Percentiles rank a stretch among this genome's conserved stretches.
Evolutionary conservation across 768 basidiomycete species (phyloP).

Genomic region (Daedaleopsis sinensis): DNA sequence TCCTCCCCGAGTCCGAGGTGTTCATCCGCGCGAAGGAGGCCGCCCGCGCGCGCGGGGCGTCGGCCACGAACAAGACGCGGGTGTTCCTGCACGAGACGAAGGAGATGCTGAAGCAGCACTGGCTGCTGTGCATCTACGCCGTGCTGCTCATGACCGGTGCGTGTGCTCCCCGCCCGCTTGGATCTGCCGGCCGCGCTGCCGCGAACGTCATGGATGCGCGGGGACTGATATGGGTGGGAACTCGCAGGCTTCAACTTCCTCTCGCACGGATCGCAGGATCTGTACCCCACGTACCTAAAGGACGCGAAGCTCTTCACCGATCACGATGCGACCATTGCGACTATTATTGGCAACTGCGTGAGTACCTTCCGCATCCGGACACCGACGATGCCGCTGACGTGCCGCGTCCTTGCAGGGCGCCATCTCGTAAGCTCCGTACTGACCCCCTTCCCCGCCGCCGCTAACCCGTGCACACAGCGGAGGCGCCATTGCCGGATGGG

Average conservation of each 20-base stretch:
- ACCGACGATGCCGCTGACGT: neutral
- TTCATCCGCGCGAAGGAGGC: slow-evolving; percentile 69
- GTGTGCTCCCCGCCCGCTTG: slow-evolving; percentile 7
- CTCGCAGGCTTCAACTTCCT: slow-evolving; percentile 52
- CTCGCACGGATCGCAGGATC: slow-evolving; percentile 59
- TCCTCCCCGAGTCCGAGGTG: slow-evolving; percentile 77
- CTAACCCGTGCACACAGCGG: slow-evolving; percentile 44
- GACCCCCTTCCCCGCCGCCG: neutral
- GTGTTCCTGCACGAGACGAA: slow-evolving; percentile 74
- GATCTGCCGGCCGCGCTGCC: neutral
- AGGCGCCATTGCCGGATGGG: slow-evolving; percentile 70
- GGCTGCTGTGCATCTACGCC: slow-evolving; percentile 83
- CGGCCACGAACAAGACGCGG: slow-evolving; percentile 55
- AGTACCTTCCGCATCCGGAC: slow-evolving; percentile 19
- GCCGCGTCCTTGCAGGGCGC: slow-evolving; percentile 38
- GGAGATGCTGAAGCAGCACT: slow-evolving; percentile 80
- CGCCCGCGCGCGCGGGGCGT: slow-evolving; percentile 45
- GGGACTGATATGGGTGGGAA: slow-evolving; percentile 9
- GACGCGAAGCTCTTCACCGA: slow-evolving; percentile 60
- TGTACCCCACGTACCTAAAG: slow-evolving; percentile 81
- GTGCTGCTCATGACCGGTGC: slow-evolving; percentile 74
- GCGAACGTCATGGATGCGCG: neutral
- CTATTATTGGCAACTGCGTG: slow-evolving; percentile 80
- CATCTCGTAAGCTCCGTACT: slow-evolving; percentile 38
- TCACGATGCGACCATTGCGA: slow-evolving; percentile 68